Evolutionary conservation across 495 filamentous ascomycete species (phyloP), one percentile per base, ranked within the genome.

Genomic region (Pseudoneurospora amorphoporcata): DNA sequence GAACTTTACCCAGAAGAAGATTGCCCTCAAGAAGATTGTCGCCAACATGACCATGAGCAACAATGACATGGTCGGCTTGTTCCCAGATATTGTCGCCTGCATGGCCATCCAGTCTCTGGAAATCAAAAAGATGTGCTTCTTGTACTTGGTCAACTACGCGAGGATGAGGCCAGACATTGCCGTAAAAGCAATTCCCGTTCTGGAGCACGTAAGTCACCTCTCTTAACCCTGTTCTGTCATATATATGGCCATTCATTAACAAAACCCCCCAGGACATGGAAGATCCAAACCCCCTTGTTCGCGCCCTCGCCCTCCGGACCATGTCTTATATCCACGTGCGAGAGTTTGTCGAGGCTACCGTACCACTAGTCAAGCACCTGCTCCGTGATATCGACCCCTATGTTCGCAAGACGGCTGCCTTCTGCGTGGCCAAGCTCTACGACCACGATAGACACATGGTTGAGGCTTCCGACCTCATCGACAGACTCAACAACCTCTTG

Each of bases 21-120:
- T 97, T 79, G 95, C 95, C 39, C 86, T 99, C 69, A 99, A 99
- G 89, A 98, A 98, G 87, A 98, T 99, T 75, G 95, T 99, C 78
- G 95, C 95, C 76, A 99, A 98, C 79, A 98, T 99, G 95, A 98
- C 95, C 71, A 98, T 98, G 95, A 97, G 94, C 88, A 99, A 98
- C 82, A 99, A 99, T 77, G 95, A 99, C 82, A 99, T 99, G 95
- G 91, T 98, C 70, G 93, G 92, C 32, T 83, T 99, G 72, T 99
- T 99, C 76, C 94, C 96, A 35, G 95, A 99, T 81, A 90, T 99
- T 43, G 90, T 98, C 76, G 90, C 84, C 69, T 97, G 94, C 84
- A 99, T 99, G 95, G 89, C 91, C 72, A 91, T 98, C 71, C 91
- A 91, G 61, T 94, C 91, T 75, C 83, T 98, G 79, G 95, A 99